Evolutionary conservation across 345 rosid species (phyloP).

Genomic region (Eucalyptus polyanthemos): DNA sequence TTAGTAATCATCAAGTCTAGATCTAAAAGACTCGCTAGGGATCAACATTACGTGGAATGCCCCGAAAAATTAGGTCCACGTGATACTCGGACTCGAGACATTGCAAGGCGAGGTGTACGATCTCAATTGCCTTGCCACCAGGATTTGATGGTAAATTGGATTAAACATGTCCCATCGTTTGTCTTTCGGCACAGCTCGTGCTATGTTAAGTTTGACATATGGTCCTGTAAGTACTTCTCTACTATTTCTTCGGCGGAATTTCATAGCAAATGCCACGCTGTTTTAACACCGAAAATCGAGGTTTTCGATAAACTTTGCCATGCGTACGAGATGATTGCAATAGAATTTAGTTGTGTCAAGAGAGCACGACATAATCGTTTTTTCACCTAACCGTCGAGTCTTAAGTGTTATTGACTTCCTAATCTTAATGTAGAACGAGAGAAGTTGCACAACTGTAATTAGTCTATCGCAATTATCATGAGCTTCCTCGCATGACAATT

Average conservation of each 20-base stretch:
- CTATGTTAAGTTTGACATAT: not conserved
- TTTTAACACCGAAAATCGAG: not conserved
- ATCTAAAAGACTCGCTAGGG: not conserved
- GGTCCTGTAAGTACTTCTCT: not conserved
- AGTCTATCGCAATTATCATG: not conserved
- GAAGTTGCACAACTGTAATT: not conserved
- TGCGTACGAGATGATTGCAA: rapidly evolving
- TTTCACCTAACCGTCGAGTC: not conserved
- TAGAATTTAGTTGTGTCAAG: not conserved
- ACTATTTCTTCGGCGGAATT: not conserved
- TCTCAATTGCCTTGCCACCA: not conserved
- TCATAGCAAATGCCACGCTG: not conserved
- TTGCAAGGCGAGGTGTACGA: not conserved
- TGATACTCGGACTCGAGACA: not conserved
- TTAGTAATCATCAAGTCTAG: not conserved
- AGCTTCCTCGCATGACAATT: not conserved
- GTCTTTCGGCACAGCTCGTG: not conserved
- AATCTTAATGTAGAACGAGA: not conserved
- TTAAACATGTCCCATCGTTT: not conserved
- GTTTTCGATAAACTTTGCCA: not conserved
- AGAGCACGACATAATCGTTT: not conserved
- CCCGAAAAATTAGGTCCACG: not conserved
- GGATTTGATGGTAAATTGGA: not conserved
- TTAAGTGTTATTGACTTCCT: not conserved
- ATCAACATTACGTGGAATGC: not conserved